Conservation (phyloP, 768 basidiomycete genomes). For the Galerina marginata region DNA sequence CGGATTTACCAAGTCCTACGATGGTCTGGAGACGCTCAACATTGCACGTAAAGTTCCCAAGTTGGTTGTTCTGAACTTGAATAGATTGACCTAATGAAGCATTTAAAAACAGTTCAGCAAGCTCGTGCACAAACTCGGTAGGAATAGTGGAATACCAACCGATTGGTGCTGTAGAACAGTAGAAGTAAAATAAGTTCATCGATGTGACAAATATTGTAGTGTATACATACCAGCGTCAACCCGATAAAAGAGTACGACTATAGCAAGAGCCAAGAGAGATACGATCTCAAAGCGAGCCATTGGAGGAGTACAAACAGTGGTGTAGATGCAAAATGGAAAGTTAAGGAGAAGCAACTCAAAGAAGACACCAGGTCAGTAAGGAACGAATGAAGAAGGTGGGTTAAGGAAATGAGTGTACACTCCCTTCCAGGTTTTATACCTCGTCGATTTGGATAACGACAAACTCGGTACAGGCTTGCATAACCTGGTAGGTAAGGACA, state of each 20-base stretch:
- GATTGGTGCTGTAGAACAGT: not conserved
- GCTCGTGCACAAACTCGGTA: too few relatives aligned
- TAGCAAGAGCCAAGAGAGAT: not conserved
- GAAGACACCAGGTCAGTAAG: constrained; percentile 7
- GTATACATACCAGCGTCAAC: not conserved
- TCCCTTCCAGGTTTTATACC: too few relatives aligned
- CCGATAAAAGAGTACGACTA: not conserved
- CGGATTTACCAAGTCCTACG: not conserved
- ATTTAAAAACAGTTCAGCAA: too few relatives aligned
- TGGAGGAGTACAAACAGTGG: not conserved
- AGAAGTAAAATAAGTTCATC: not conserved
- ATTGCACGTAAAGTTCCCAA: not conserved
- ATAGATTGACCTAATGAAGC: too few relatives aligned
- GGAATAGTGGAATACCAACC: not conserved
- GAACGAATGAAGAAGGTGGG: not conserved
- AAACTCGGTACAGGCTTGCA: too few relatives aligned
- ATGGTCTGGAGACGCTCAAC: constrained; percentile 3
- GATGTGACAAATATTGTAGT: not conserved
- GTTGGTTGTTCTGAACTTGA: not conserved
- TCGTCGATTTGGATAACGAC: too few relatives aligned
- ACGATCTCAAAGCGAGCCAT: constrained; percentile 3
- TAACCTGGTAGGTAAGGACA: too few relatives aligned
- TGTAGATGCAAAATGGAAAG: not conserved
- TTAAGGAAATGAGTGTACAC: not conserved
- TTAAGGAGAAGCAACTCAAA: not conserved